phyloP scores from a whole-genome alignment of 495 filamentous ascomycete genomes.

The Viridothelium virens region DNA sequence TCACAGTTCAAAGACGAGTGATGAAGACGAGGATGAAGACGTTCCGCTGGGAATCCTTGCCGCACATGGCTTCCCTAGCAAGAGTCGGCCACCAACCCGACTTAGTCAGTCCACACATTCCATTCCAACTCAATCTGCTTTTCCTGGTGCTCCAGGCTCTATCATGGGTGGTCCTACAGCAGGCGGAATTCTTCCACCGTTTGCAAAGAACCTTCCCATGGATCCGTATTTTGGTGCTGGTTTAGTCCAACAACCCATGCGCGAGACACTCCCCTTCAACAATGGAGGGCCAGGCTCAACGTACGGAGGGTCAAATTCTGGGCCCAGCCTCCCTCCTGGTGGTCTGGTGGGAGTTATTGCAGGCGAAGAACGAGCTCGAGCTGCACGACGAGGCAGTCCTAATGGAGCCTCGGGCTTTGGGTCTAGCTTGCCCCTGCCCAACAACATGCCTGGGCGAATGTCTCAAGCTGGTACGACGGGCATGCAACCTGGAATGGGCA shows the following conservation, averaged over 20 bases:
- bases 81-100: slow-evolving; percentile 67
- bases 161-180: slow-evolving; percentile 38
- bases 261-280: slow-evolving; percentile 69
- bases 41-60: slow-evolving; percentile 75
- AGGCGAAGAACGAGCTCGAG: slow-evolving; percentile 67
- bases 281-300: slow-evolving; percentile 47
- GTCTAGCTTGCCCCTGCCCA: slow-evolving; percentile 33
- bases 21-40: slow-evolving; percentile 41
- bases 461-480: slow-evolving; percentile 7
- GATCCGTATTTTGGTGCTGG: slow-evolving; percentile 86
- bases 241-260: slow-evolving; percentile 62
- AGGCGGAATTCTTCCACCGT: slow-evolving; percentile 58
- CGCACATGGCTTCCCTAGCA: slow-evolving; percentile 87
- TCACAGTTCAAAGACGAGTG: slow-evolving; percentile 28
- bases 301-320: slow-evolving; percentile 37
- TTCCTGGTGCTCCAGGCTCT: slow-evolving; percentile 38
- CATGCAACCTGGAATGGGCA: slow-evolving; percentile 36
- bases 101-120: slow-evolving; percentile 40
- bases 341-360: slow-evolving; percentile 91
- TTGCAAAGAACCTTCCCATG: slow-evolving; percentile 76
- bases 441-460: slow-evolving; percentile 27
- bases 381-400: slow-evolving; percentile 71
- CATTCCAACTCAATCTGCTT: slow-evolving; percentile 33
- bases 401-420: slow-evolving; percentile 44
- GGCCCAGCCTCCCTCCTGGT: slow-evolving; percentile 41